These are phyloP conservation scores for Nitzschia putrida DNA, from an alignment of 108 stramenopile genomes.

Conservation along the genomic window DNA sequence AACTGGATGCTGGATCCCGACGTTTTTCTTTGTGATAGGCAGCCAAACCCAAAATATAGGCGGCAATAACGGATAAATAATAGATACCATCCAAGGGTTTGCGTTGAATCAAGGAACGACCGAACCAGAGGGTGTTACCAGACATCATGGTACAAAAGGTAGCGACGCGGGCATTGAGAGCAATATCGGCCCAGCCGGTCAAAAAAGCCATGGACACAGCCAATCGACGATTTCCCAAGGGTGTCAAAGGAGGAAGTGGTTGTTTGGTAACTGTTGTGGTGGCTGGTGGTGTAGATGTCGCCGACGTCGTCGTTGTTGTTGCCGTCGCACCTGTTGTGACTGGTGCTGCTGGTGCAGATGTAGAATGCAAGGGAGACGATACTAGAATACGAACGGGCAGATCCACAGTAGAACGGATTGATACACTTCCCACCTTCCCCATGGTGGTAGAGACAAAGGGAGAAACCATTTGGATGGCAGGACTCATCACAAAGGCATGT, in stretches of 20 bases:
- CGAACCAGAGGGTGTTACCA: slow-evolving; percentile 68
- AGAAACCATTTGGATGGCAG: too few relatives aligned
- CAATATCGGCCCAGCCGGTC: slow-evolving; percentile 62
- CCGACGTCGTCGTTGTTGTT: not conserved
- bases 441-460: too few relatives aligned
- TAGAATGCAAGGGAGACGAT: not conserved
- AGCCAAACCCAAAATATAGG: slow-evolving; percentile 53
- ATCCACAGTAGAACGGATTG: too few relatives aligned
- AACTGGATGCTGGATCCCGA: not conserved
- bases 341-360: not conserved
- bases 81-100: slow-evolving; percentile 40
- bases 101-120: slow-evolving; percentile 43
- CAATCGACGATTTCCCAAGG: slow-evolving; percentile 30
- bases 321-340: not conserved
- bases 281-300: not conserved
- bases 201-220: slow-evolving; percentile 59
- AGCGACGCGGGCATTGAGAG: slow-evolving; percentile 42
- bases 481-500: too few relatives aligned
- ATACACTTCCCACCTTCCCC: too few relatives aligned
- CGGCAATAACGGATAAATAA: slow-evolving; percentile 47
- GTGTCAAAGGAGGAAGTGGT: not conserved
- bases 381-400: too few relatives aligned
- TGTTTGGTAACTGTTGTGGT: not conserved
- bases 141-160: slow-evolving; percentile 77
- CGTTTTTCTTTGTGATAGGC: slow-evolving; percentile 41